Evolutionary conservation across 1,284 basidiomycete species (phyloP), one percentile per base, ranked within the genome.

Genomic region (Coniferiporia sulphurascens): DNA sequence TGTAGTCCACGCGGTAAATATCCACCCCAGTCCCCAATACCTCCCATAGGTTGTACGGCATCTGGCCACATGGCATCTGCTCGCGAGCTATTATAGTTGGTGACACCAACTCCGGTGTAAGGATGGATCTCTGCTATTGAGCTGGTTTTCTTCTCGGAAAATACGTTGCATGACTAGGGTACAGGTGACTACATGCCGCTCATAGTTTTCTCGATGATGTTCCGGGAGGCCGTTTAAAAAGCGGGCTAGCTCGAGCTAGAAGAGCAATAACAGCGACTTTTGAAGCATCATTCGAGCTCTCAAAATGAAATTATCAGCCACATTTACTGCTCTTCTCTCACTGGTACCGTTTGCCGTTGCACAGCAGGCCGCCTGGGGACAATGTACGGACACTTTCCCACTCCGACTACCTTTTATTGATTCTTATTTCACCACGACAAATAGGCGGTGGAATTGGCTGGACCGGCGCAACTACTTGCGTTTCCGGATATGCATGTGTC

Each of bases 381-480:
- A 74, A 65, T 74, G 73, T 72, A 62, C 27, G 70, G 66, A 10
- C 27, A 22, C 51, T 21, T 10, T 6, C 43, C 43, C n/a, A 17
- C 2, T 19, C 22, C 4, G 10, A 13, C 19, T 6, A 1, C 27
- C 1, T 56, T 17, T 6, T 50, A 35, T 49, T 12, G 32, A 22
- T 35, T 17, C 48, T 55, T 38, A 41, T 52, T 48, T 48, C 34
- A 44, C 15, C 34, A 48, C 53, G 43, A 53, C 38, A 22, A 34
- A 32, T 38, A 70, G 70, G 71, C 58, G 73, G 72, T 56, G 73
- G 73, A 57, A 70, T 70, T 56, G 71, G 72, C 22, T 74, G 70
- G 70, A 70, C 71, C 44, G 71, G 72, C 32, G 44, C 71, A 38
- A 74, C 72, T 21, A 71, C 71, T n/a, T 73, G 72, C 56, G 72